Conservation (phyloP, 148 eudicot genomes). For the Diospyros kaki region DNA sequence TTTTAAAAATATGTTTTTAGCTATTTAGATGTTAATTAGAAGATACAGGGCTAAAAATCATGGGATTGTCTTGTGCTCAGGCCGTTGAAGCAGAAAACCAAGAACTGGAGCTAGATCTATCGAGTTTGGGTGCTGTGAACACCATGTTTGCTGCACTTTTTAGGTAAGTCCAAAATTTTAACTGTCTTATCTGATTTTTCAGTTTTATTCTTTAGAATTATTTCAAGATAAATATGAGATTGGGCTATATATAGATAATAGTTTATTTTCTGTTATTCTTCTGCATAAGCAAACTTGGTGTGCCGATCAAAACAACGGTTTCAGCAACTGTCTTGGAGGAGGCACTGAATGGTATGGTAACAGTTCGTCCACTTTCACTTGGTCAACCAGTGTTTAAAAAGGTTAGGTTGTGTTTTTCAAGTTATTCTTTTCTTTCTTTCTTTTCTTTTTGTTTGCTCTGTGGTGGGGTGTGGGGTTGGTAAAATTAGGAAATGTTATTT, state of each 20-base stretch:
- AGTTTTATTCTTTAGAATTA: too few relatives aligned
- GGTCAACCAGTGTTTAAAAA: constrained; percentile 50
- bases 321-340: constrained; percentile 92
- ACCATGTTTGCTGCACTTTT: constrained; percentile 95
- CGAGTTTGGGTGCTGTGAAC: constrained; percentile 95
- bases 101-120: constrained; percentile 95
- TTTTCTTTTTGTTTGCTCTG: too few relatives aligned
- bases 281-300: constrained; percentile 78
- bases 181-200: background rate
- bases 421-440: too few relatives aligned
- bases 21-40: background rate
- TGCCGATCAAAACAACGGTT: constrained; percentile 95
- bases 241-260: constrained; percentile 8
- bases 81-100: constrained; percentile 91
- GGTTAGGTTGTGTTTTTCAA: too few relatives aligned
- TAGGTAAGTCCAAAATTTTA: constrained; percentile 38
- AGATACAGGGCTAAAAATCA: constrained; percentile 11
- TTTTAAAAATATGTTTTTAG: too few relatives aligned
- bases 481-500: constrained; percentile 50
- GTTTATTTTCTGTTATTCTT: background rate
- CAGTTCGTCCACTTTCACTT: constrained; percentile 55
- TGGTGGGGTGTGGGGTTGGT: too few relatives aligned
- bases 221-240: background rate
- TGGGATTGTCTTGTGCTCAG: constrained; percentile 29
- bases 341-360: constrained; percentile 78